Percentiles rank a stretch among this genome's conserved stretches.
Evolutionary conservation across 2,329 filamentous ascomycete genomes (phyloP).

Genomic region (Colletotrichum kahawae): DNA sequence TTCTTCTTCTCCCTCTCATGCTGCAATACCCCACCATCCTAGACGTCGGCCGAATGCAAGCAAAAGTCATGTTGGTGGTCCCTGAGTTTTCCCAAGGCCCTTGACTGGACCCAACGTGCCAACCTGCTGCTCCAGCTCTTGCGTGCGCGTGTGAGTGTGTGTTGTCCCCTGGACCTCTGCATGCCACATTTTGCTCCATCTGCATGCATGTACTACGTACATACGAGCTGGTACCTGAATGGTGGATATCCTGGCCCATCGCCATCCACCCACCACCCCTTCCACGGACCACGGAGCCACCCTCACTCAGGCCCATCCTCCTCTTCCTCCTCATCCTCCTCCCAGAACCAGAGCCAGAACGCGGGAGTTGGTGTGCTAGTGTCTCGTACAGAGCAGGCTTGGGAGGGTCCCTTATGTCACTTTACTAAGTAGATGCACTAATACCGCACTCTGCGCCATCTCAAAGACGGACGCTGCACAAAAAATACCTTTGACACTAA

Average conservation of each 20-base stretch:
- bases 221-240: slow-evolving; percentile 12
- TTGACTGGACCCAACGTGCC: background rate
- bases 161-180: background rate
- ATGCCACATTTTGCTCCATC: background rate
- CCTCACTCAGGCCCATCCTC: background rate
- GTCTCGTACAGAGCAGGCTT: background rate
- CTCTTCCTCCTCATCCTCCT: background rate
- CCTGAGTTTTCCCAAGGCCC: background rate
- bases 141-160: background rate
- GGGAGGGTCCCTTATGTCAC: background rate
- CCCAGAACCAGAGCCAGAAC: background rate
- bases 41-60: slow-evolving; percentile 16
- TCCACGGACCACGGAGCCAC: background rate
- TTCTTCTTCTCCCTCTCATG: background rate
- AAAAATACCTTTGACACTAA: slow-evolving; percentile 14
- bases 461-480: slow-evolving; percentile 10
- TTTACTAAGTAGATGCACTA: slow-evolving; percentile 4
- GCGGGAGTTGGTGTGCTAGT: background rate
- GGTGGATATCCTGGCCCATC: slow-evolving; percentile 10
- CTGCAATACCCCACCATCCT: background rate
- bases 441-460: background rate
- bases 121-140: background rate
- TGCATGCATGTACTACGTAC: slow-evolving; percentile 3
- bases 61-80: background rate
- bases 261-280: background rate